Base-by-base conservation (phyloP, 495 filamentous ascomycete genomes). In the Aspergillus bridgeri region DNA sequence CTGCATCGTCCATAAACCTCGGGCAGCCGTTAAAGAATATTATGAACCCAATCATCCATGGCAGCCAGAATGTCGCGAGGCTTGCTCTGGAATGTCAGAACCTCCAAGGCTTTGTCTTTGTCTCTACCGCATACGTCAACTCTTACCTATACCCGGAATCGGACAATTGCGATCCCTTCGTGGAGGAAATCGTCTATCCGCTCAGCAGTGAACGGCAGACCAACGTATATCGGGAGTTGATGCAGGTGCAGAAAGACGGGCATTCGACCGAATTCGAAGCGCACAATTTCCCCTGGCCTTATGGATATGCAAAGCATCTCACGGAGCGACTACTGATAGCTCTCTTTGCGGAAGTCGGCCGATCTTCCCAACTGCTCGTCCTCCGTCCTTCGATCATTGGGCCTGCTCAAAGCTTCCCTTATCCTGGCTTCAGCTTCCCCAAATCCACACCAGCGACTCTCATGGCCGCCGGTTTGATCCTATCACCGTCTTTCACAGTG, bases 1-100 rank as follows among this genome's bases (percentile, higher is more conserved):
- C 54, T 1, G 62, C 65, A 0, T 68, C 60, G 5, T 64, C 65
- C 2, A 67, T 68, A 44, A 70, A 64, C 29, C 51, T 70, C 3
- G 23, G 21, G 3, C 29, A 51, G 5, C 42, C 56, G 4, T 51
- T 65, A 5, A 5, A 19, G 1, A 25, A 43, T 6, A 2, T 68
- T 1, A 25, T 33, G 5, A 19, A 57, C 3, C 6, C 27, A 3
- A 54, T 68, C 24, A 63, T 63, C 22, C n/a, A 47, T 3, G 46
- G 54, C 0, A 61, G 19, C 8, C 45, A 45, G 19, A 46, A 17
- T n/a, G 11, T 61, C 6, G 53, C 63, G 24, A 22, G 20, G 47
- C 20, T 42, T 13, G 43, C 50, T 20, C 25, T 46, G 13, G 4
- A 23, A 25, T 53, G 56, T 25, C 6, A 15, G 2, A 50, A 50